Evolutionary conservation across 2,329 filamentous ascomycete species (phyloP).

Genomic region (Huntiella moniliformis): DNA sequence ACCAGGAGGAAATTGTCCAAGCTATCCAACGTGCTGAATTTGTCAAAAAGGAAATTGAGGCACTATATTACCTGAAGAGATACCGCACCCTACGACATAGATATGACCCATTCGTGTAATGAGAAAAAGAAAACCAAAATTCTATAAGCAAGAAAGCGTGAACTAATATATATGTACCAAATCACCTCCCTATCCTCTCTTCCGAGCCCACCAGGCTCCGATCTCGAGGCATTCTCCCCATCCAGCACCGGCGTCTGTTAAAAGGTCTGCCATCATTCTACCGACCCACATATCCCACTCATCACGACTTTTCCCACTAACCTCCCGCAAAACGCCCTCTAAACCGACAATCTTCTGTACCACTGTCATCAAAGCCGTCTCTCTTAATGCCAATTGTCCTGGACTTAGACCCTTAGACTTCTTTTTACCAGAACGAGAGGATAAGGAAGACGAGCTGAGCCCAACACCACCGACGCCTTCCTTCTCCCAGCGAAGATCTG

Average conservation of each 20-base stretch:
- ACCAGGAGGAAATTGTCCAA: slow-evolving; percentile 56
- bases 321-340: slow-evolving; percentile 64
- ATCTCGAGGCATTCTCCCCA: slow-evolving; percentile 75
- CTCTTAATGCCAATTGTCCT: slow-evolving; percentile 54
- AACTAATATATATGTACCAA: neutral
- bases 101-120: slow-evolving; percentile 34
- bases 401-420: slow-evolving; percentile 30
- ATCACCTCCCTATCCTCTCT: slow-evolving; percentile 22
- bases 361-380: slow-evolving; percentile 63
- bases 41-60: slow-evolving; percentile 90
- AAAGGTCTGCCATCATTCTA: slow-evolving; percentile 68
- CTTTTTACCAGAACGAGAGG: slow-evolving; percentile 24
- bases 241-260: slow-evolving; percentile 58
- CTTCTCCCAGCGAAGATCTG: slow-evolving; percentile 72
- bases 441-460: slow-evolving; percentile 26
- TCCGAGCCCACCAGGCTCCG: slow-evolving; percentile 79
- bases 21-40: slow-evolving; percentile 66
- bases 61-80: slow-evolving; percentile 83
- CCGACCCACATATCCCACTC: slow-evolving; percentile 86
- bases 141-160: slow-evolving; percentile 4
- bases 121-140: slow-evolving; percentile 1
- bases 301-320: slow-evolving; percentile 70
- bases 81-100: slow-evolving; percentile 71
- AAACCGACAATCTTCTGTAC: slow-evolving; percentile 71
- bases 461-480: slow-evolving; percentile 45